Evolutionary conservation across 768 basidiomycete genomes (phyloP).

Genomic region (Mycena galericulata): DNA sequence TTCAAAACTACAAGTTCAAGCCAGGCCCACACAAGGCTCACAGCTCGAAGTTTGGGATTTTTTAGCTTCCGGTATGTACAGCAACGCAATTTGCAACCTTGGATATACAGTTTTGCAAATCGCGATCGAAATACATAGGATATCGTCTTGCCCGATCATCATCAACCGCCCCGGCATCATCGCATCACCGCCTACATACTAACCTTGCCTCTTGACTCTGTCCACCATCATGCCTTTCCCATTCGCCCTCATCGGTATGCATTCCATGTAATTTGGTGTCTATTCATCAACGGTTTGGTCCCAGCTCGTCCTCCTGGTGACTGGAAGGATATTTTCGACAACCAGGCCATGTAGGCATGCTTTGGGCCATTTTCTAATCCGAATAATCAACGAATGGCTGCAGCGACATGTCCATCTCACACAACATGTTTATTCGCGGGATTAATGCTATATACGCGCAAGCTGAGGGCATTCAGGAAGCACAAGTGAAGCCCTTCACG

Average conservation of each 20-base stretch:
- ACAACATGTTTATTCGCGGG: constrained; percentile 47
- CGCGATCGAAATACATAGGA: too few species aligned
- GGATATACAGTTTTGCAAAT: too few species aligned
- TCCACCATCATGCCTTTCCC: constrained; percentile 29
- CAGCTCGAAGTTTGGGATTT: too few species aligned
- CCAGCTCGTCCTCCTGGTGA: constrained; percentile 41
- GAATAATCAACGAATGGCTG: background rate
- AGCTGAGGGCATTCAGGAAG: constrained; percentile 37
- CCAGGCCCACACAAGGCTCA: too few species aligned
- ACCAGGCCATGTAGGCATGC: constrained; percentile 41
- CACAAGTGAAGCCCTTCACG: constrained; percentile 44
- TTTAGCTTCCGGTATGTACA: too few species aligned
- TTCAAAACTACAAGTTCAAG: too few species aligned
- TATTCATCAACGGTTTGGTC: background rate
- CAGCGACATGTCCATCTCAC: constrained; percentile 47
- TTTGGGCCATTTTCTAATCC: background rate
- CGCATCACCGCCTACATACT: too few species aligned
- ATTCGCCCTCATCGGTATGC: constrained; percentile 16
- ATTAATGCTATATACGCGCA: constrained; percentile 44
- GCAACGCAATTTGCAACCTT: too few species aligned
- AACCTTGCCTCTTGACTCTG: too few species aligned
- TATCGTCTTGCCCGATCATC: too few species aligned
- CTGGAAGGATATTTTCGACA: constrained; percentile 45
- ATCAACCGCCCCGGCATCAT: constrained; percentile 18
- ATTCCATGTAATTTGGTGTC: background rate